Evolutionary conservation across 1,139 yeast genomes (phyloP).

Genomic region (Debaryomyces nepalensis): DNA sequence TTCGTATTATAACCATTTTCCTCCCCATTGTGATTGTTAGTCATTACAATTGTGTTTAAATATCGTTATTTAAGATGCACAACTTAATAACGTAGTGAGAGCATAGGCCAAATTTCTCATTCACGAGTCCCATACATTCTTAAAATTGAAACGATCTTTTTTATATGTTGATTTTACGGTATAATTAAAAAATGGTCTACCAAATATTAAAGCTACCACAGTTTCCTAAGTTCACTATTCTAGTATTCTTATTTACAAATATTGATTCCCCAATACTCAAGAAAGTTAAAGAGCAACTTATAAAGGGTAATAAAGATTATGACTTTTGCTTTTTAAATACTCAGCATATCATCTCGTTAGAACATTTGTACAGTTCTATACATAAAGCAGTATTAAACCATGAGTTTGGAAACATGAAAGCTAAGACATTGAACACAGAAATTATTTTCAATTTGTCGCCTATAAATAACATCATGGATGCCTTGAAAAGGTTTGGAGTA

Average conservation of each 20-base stretch:
- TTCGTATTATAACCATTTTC: slow-evolving; percentile 1
- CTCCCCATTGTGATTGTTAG: not conserved
- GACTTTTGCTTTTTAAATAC: slow-evolving; percentile 49
- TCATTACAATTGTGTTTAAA: slow-evolving; percentile 1
- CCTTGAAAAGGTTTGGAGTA: slow-evolving; percentile 47
- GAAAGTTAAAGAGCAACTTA: slow-evolving; percentile 34
- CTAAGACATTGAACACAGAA: slow-evolving; percentile 49
- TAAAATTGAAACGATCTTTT: not conserved
- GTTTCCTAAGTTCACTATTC: slow-evolving; percentile 33
- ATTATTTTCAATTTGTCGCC: slow-evolving; percentile 48
- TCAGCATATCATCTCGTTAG: slow-evolving; percentile 40
- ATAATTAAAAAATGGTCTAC: slow-evolving; percentile 16
- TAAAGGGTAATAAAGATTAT: slow-evolving; percentile 37
- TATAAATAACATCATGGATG: slow-evolving; percentile 49
- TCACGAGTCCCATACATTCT: not conserved
- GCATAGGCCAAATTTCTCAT: slow-evolving; percentile 4
- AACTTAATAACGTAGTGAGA: too few species aligned
- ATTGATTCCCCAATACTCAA: slow-evolving; percentile 26
- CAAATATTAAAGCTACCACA: slow-evolving; percentile 35
- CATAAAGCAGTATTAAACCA: slow-evolving; percentile 41
- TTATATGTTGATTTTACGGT: not conserved
- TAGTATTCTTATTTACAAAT: slow-evolving; percentile 29
- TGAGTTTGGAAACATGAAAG: slow-evolving; percentile 33
- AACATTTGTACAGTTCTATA: slow-evolving; percentile 40
- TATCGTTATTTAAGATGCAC: too few species aligned